Base-by-base conservation (phyloP, 2,329 filamentous ascomycete genomes). In the Nothomitra cinnamomea region DNA sequence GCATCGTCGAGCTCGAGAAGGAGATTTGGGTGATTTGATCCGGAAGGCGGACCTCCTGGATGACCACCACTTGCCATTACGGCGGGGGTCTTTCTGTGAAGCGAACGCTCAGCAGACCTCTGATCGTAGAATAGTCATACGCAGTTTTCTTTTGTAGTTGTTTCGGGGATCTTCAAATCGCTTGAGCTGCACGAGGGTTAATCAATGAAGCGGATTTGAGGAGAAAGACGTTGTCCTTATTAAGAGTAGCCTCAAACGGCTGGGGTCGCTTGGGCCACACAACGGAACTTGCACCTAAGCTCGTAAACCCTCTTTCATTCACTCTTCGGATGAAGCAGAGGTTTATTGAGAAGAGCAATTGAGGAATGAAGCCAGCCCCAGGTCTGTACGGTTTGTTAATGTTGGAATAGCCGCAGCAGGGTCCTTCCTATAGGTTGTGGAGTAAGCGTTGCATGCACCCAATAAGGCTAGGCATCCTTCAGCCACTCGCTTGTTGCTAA, bases 1-100 rank as follows among this genome's bases (percentile, higher is more conserved):
- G 82, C 75, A 63, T 83, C 80, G 61, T 85, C 80, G 59, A 87
- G 73, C 66, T 88, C 85, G 65, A 89, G 79, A 55, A 89, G 74
- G 57, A 87, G 76, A 61, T 72, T 66, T 53, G 22, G 28, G 32
- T 52, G 32, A 25, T 32, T 19, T 21, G 50, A 52, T 21, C 32
- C 32, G 17, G 50, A 41, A 10, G 21, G 35, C 32, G 21, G 52
- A 52, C 19, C 50, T 42, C 50, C 50, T 32, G 50, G 40, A 52
- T 22, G 12, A 24, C 32, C 45, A 49, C 50, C 40, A 41, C 50
- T 42, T 42, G 50, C 50, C 50, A 52, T 52, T 13, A 52, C 50
- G 50, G 50, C 50, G 50, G 15, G 15, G 35, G 40, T 19, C 35
- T 22, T 28, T 52, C 35, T 42, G 15, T 41, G 17, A 40, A 38